Evolutionary conservation across 169 alveolate genomes (phyloP).

Genomic region (Plasmodium gaboni): DNA sequence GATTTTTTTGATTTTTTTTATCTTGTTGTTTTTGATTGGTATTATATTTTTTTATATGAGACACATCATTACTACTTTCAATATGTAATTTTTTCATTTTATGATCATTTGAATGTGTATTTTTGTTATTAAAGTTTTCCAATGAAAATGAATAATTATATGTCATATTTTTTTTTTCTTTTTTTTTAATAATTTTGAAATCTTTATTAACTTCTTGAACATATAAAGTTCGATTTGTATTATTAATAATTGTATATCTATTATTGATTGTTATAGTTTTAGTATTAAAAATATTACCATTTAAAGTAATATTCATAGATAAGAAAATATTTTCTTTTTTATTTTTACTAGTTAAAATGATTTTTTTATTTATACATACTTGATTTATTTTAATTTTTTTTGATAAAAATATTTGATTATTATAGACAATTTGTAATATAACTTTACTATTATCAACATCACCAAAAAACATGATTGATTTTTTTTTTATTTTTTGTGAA

Average conservation of each 20-base stretch:
- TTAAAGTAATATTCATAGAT: conserved; percentile 42
- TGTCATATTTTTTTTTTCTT: conserved; percentile 20
- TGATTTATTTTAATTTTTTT: conserved; percentile 46
- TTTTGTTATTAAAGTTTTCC: background rate
- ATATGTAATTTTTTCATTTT: conserved; percentile 1
- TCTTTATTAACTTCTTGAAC: conserved; percentile 61
- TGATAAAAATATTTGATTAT: conserved; percentile 22
- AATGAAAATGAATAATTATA: conserved; percentile 26
- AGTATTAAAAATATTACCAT: conserved; percentile 48
- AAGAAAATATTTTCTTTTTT: conserved; percentile 37
- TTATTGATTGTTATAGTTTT: conserved; percentile 40
- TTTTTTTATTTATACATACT: conserved; percentile 58
- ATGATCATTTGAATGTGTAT: background rate
- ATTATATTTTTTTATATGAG: background rate
- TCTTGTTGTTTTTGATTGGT: background rate
- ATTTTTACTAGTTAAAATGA: conserved; percentile 38
- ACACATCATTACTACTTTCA: background rate
- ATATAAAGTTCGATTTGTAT: conserved; percentile 23
- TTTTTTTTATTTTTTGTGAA: conserved; percentile 20
- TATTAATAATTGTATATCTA: conserved; percentile 55
- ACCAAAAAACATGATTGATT: conserved; percentile 48
- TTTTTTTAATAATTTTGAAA: conserved; percentile 33
- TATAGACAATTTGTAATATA: conserved; percentile 11
- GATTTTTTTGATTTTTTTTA: background rate
- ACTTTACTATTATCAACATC: conserved; percentile 26